A percentile compares a stretch with the other conserved stretches of the same genome.
These are phyloP conservation scores for Metschnikowia similis DNA, from an alignment of 805 yeast genomes.

Conservation along the genomic window DNA sequence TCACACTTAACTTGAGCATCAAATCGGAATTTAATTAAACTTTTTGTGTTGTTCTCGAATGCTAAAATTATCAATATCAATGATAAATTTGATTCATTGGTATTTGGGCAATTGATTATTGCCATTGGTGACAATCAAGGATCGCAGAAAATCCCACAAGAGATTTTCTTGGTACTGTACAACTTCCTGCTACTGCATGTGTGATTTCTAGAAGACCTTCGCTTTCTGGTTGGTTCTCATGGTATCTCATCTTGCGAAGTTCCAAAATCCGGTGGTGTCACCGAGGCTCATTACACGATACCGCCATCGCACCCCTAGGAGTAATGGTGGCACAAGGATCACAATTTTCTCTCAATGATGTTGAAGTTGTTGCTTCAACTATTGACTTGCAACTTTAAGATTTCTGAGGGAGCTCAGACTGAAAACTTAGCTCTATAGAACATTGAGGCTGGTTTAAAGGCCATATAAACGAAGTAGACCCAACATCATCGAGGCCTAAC, in stretches of 20 bases:
- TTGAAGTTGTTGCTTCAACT: constrained; percentile 94
- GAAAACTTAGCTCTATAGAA: constrained; percentile 95
- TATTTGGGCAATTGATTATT: constrained; percentile 13
- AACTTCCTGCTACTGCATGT: no score
- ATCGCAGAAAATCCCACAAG: background rate
- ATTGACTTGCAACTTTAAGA: constrained; percentile 79
- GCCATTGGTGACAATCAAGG: constrained; percentile 8
- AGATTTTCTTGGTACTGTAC: no score
- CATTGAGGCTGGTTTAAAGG: constrained; percentile 87
- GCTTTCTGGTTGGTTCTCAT: no score
- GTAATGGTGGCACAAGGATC: constrained; percentile 87
- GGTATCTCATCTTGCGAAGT: no score
- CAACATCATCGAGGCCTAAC: no score
- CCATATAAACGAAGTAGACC: no score
- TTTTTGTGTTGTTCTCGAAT: constrained; percentile 7
- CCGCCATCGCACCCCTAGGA: constrained; percentile 40
- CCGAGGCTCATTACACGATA: background rate
- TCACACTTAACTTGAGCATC: background rate
- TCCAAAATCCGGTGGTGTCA: no score
- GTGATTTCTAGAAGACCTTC: no score
- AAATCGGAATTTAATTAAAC: background rate
- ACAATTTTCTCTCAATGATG: constrained; percentile 86
- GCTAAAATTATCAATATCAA: constrained; percentile 13
- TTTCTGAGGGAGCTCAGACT: constrained; percentile 87
- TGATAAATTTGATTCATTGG: constrained; percentile 10